Base-by-base conservation (phyloP, 2,329 filamentous ascomycete genomes). In the Orbilia quercus region DNA sequence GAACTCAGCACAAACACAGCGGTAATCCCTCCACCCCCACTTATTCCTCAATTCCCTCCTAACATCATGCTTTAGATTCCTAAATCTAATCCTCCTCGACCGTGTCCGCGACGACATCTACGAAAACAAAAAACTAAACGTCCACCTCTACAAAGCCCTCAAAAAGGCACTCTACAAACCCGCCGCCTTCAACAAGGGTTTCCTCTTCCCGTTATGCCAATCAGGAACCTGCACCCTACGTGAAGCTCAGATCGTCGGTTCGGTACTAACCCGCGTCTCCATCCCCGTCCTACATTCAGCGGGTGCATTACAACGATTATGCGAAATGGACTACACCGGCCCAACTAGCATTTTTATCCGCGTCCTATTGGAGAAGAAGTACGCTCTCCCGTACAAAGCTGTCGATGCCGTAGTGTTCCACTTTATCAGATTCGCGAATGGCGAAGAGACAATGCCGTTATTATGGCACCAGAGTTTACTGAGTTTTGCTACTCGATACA, bases 281-380 rank as follows among this genome's bases (percentile, higher is more conserved):
- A 74, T 74, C 14, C 70, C 70, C 6, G 70, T 74, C 87, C 90
- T 4, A 86, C 93, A 70, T 89, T 97, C 16, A 92, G 90, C 1
- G 90, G 16, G 95, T 92, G 0, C 84, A 97, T 23, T 94, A 97
- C 82, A 96, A 92, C 2, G 93, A 92, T 85, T 98, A 40, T 98
- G 94, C 80, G 95, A 99, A 78, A 95, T 99, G 79, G 94, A 97
- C 81, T 91, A 91, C 48, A 93, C 92, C 16, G 94, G 94, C 50
- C 90, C 93, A 2, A 95, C 93, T 74, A 98, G 97, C 81, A 90
- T 96, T 77, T 96, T 99, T 81, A 96, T 99, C 82, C 91, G 91
- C 79, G 89, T 91, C 0, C 85, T 99, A 38, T 84, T 99, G 2
- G 94, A 97, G 82, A 99, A 99, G 86, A 96, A 96, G 80, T 98